Conservation (phyloP, 805 yeast genomes). For the Metschnikowia amazonensis region DNA sequence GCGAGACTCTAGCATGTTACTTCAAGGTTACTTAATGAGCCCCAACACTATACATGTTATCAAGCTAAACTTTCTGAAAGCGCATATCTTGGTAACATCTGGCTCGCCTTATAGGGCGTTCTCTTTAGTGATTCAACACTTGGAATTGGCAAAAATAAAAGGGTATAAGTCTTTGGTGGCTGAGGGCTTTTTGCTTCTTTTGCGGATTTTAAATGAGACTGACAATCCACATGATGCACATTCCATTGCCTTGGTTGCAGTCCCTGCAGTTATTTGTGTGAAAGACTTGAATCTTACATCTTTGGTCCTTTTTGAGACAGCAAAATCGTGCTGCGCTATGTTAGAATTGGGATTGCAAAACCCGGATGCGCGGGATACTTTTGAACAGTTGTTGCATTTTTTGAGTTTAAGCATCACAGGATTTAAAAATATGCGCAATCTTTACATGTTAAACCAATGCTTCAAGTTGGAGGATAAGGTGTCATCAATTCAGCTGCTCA, state of each 20-base stretch:
- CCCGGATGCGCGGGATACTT: constrained; percentile 14
- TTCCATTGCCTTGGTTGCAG: constrained; percentile 34
- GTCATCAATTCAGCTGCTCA: constrained; percentile 6
- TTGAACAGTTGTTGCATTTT: constrained; percentile 33
- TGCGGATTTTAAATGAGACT: constrained; percentile 41
- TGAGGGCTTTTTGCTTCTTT: constrained; percentile 46
- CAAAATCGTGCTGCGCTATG: constrained; percentile 23
- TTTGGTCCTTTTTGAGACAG: constrained; percentile 28
- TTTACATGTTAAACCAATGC: constrained; percentile 36
- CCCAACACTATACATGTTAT: constrained; percentile 43
- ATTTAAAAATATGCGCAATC: constrained; percentile 36
- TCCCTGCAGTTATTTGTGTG: constrained; percentile 44
- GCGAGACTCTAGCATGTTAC: background rate
- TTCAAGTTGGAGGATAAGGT: constrained; percentile 33
- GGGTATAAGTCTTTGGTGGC: constrained; percentile 44
- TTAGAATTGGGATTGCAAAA: background rate
- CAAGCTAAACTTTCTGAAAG: constrained; percentile 45
- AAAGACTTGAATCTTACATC: constrained; percentile 39
- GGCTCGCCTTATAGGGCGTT: constrained; percentile 49
- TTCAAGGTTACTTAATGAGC: background rate
- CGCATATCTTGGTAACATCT: constrained; percentile 39
- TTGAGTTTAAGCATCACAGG: constrained; percentile 45
- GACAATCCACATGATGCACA: constrained; percentile 44
- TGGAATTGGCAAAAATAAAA: constrained; percentile 44
- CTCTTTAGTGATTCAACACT: constrained; percentile 46